These are phyloP conservation scores for Quercus tomentella DNA, from an alignment of 331 rosid species.

Conservation along the genomic window DNA sequence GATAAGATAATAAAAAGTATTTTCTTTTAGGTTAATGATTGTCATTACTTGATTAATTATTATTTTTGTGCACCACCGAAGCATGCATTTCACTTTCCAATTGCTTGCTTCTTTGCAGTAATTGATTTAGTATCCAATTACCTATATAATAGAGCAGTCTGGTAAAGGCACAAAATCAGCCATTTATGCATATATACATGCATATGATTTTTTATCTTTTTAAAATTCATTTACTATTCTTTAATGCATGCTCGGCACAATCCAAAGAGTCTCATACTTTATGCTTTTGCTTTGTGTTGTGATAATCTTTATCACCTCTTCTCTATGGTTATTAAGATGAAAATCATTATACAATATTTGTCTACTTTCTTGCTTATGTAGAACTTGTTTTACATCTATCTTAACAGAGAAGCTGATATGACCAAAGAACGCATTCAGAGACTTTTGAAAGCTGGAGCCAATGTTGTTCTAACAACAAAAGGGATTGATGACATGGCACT, in stretches of 20 bases:
- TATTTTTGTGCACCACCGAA: neutral
- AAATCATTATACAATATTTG: neutral
- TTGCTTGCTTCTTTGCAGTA: neutral
- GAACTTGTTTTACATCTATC: neutral
- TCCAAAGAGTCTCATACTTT: neutral
- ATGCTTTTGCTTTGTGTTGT: neutral
- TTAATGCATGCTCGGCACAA: neutral
- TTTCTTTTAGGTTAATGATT: neutral
- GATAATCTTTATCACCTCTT: neutral
- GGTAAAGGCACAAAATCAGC: neutral
- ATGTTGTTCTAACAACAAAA: slow-evolving; percentile 91
- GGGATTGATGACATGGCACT: slow-evolving; percentile 99
- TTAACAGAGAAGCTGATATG: slow-evolving; percentile 86
- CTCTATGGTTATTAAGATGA: neutral
- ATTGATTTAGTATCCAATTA: neutral
- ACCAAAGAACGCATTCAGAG: slow-evolving; percentile 93
- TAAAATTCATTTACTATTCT: neutral
- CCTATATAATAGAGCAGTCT: neutral
- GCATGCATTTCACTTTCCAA: neutral
- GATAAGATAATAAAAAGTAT: neutral
- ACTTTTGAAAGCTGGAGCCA: slow-evolving; percentile 92
- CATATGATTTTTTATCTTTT: neutral
- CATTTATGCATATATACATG: neutral
- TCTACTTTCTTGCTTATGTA: neutral
- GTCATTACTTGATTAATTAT: neutral